These are phyloP conservation scores for Aureobasidium sp. DNA, from an alignment of 2,329 filamentous ascomycete genomes.

Conservation along the genomic window DNA sequence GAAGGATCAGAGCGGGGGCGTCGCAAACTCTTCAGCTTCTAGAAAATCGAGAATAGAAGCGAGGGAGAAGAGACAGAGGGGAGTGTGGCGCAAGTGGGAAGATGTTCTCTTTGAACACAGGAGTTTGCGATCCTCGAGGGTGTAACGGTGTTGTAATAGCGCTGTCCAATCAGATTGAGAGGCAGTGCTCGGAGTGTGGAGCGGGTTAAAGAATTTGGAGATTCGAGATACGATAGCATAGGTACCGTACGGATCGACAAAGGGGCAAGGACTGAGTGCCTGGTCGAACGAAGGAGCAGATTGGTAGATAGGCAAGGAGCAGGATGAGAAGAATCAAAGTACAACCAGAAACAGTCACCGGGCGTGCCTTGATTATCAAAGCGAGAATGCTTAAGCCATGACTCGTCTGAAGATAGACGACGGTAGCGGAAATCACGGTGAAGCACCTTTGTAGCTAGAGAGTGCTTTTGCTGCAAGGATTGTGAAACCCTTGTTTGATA, in stretches of 20 bases:
- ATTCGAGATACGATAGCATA: no score
- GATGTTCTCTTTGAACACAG: slow-evolving; percentile 8
- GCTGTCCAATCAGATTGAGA: slow-evolving; percentile 11
- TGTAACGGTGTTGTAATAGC: slow-evolving; percentile 13
- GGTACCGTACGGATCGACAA: not conserved
- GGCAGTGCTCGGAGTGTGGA: not conserved
- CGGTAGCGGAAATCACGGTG: not conserved
- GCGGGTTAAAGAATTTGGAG: slow-evolving; percentile 5
- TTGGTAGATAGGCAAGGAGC: not conserved
- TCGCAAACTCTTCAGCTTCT: not conserved
- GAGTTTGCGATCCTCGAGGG: slow-evolving; percentile 14
- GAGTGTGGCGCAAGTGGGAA: slow-evolving; percentile 1
- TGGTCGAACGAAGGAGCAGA: not conserved
- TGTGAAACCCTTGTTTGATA: not conserved
- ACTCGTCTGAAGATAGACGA: not conserved
- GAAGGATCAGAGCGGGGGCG: slow-evolving; percentile 13
- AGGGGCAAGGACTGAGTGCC: not conserved
- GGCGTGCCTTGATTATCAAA: slow-evolving; percentile 14
- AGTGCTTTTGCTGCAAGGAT: no score
- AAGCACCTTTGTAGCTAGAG: not conserved
- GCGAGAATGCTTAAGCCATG: not conserved
- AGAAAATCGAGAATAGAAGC: not conserved
- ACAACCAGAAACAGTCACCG: not conserved
- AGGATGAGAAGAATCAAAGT: not conserved
- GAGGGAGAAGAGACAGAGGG: not conserved